phyloP scores from a whole-genome alignment of 2,329 filamentous ascomycete genomes.

The Hypomyces rosellus region DNA sequence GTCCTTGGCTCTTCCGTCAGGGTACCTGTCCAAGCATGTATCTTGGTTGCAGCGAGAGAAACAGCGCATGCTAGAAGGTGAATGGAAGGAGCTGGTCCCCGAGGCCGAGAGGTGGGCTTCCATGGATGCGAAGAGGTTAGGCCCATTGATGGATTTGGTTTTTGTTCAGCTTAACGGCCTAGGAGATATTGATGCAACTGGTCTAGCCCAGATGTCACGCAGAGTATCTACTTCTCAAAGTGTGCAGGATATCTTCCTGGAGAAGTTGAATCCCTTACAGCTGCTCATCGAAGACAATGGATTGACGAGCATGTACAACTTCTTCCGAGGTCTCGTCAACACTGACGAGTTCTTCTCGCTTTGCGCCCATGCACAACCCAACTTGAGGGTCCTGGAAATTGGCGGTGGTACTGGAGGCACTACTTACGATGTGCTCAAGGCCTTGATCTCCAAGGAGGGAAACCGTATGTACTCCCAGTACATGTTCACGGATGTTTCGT shows the following conservation, averaged over 20 bases:
- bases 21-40: too few species aligned
- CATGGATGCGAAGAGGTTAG: too few species aligned
- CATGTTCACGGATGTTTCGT: conserved; percentile 19
- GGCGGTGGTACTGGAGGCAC: conserved; percentile 35
- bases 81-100: too few species aligned
- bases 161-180: not conserved
- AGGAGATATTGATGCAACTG: not conserved
- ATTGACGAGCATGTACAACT: not conserved
- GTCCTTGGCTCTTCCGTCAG: too few species aligned
- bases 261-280: not conserved
- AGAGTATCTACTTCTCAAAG: not conserved
- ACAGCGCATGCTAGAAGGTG: too few species aligned
- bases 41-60: too few species aligned
- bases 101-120: too few species aligned
- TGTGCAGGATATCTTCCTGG: conserved; percentile 1
- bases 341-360: not conserved
- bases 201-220: not conserved
- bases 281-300: not conserved
- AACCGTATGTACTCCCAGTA: conserved; percentile 14
- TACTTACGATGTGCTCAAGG: conserved; percentile 18
- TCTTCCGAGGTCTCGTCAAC: not conserved
- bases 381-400: conserved; percentile 17
- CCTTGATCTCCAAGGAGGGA: not conserved
- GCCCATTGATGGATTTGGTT: too few species aligned
- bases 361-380: conserved; percentile 9